These are phyloP conservation scores for Micromonas commoda DNA, from an alignment of 139 green algal species.

Conservation along the genomic window DNA sequence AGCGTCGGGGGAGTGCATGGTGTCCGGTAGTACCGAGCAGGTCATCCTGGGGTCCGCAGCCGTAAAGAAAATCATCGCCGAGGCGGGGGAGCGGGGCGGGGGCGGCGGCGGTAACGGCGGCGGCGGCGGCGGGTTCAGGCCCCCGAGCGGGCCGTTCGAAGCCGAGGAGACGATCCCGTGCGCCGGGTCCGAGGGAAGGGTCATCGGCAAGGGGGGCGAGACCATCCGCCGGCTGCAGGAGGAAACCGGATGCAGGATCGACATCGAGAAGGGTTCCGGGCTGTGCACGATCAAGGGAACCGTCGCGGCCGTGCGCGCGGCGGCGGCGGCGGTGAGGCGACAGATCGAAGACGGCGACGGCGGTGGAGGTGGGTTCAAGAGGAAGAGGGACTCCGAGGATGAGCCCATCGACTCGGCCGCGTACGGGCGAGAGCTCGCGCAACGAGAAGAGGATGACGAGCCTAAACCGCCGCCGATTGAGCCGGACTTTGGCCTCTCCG, in stretches of 20 bases:
- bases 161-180: constrained; percentile 3
- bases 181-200: neutral
- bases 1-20: neutral
- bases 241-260: constrained; percentile 47
- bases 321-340: neutral
- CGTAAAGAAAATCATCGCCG: neutral
- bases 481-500: constrained; percentile 30
- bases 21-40: neutral
- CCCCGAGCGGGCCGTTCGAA: neutral
- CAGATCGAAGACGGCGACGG: neutral
- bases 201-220: constrained; percentile 17
- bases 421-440: too few species aligned
- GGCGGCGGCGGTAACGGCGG: too few species aligned
- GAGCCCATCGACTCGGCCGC: neutral
- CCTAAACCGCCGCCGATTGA: neutral
- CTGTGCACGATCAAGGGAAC: neutral
- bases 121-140: too few species aligned
- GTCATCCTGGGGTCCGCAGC: neutral
- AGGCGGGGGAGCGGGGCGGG: neutral
- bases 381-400: neutral
- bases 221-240: neutral
- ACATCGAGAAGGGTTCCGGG: constrained; percentile 39
- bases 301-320: neutral
- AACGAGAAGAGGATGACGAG: too few species aligned
- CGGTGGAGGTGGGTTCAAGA: neutral